Base-by-base conservation (phyloP, 2,329 filamentous ascomycete genomes). In the Trichoderma harzianum region DNA sequence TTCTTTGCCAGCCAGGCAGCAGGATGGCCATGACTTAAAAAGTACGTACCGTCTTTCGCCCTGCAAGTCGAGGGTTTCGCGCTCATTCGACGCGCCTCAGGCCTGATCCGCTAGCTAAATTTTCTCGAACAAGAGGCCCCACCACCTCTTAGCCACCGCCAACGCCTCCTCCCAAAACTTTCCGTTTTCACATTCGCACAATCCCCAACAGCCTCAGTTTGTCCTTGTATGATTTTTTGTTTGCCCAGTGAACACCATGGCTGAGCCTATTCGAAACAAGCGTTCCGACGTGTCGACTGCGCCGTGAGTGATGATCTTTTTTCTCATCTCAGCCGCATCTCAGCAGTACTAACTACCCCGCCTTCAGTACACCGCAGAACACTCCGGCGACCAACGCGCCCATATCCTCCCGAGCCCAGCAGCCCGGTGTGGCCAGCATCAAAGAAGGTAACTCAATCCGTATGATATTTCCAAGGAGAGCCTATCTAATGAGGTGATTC, bases 321-420 rank as follows among this genome's bases (percentile, higher is more conserved):
- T 66, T 71, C 34, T 26, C 21, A 24, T 53, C 47, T 53, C 28
- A 47, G 47, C 21, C 3, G 24, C 28, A 30, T 47, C 26, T 63
- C 36, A 55, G 6, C 74, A 76, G 79, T 79, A 75, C 80, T 80
- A 78, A 82, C 77, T 82, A 82, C 80, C 80, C 81, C 80, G 79
- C 79, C 78, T 78, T 78, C 83, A 98, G 96, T 79, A 99, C 96
- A 80, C 96, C 96, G 80, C 96, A 99, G 86, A 99, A 99, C 87
- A 99, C 96, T 71, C 96, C 96, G 77, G 92, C 94, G 76, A 94
- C 91, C 85, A 95, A 95, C 86, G 96, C 97, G 77, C 96, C 96
- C 76, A 98, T 99, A 84, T 97, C 95, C 69, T 98, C 95, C 74
- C 95, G 96, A 84, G 96, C 97, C 77, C 94, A 97, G 85, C 94